Percentiles rank a stretch among this genome's conserved stretches.
Conservation (phyloP, 139 green algal genomes). For the Chlorella vulgaris region DNA sequence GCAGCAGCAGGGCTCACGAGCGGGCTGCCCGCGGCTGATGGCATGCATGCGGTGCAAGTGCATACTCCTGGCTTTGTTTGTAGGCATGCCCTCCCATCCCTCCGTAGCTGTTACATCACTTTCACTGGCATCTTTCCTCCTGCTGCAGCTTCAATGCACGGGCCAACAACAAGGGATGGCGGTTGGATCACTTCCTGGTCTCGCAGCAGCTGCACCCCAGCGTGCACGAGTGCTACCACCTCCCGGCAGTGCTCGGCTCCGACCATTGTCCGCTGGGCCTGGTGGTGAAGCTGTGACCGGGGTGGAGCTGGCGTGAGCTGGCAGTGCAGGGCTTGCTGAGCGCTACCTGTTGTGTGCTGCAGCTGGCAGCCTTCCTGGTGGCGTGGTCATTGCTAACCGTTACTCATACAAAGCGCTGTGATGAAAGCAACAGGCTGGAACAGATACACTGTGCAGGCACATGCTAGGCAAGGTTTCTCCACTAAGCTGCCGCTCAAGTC, state of each 20-base stretch:
- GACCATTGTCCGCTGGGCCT: slow-evolving; percentile 48
- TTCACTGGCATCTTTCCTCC: too few species aligned
- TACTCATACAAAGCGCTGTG: too few species aligned
- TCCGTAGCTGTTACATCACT: neutral
- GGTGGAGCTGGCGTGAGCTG: neutral
- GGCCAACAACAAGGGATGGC: slow-evolving; percentile 69
- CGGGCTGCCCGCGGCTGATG: too few species aligned
- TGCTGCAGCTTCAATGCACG: slow-evolving; percentile 21
- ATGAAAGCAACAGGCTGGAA: neutral
- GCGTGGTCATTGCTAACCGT: too few species aligned
- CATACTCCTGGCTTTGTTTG: too few species aligned
- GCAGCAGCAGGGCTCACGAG: too few species aligned
- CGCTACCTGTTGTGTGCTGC: neutral
- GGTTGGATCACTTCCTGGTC: slow-evolving; percentile 82
- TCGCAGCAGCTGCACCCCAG: slow-evolving; percentile 27
- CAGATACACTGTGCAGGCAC: neutral
- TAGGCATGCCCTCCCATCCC: neutral
- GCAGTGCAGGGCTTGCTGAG: neutral
- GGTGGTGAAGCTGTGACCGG: slow-evolving; percentile 31
- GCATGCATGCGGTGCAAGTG: too few species aligned
- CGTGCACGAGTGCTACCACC: slow-evolving; percentile 71
- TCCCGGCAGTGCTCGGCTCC: slow-evolving; percentile 55
- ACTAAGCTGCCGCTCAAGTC: neutral
- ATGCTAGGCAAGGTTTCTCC: neutral
- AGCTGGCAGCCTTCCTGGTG: too few species aligned